Evolutionary conservation across 2,329 filamentous ascomycete genomes (phyloP).

Genomic region (Dothistroma pini): DNA sequence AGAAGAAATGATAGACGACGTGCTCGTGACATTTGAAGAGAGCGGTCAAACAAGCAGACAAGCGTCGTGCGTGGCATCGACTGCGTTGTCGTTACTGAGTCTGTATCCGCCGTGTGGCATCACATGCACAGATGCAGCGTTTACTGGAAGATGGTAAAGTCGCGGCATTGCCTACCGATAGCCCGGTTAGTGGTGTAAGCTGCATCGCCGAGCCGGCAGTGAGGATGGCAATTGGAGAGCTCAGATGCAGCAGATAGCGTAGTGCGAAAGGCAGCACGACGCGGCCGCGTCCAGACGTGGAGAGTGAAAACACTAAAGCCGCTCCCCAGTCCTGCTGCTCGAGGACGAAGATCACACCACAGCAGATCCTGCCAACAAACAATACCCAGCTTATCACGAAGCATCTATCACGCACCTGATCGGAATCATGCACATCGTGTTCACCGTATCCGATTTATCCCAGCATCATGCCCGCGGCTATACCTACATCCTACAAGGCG

Average conservation of each 20-base stretch:
- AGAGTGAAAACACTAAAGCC: not conserved
- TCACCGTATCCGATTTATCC: no score
- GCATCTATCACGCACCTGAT: no score
- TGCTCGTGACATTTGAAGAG: not conserved
- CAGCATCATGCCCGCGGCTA: no score
- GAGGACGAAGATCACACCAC: no score
- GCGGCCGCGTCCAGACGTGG: not conserved
- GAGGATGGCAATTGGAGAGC: not conserved
- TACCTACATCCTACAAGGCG: no score
- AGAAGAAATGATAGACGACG: constrained; percentile 25
- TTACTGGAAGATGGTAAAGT: not conserved
- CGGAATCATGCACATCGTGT: no score
- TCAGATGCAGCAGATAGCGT: not conserved
- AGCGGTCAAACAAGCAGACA: not conserved
- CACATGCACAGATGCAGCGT: not conserved
- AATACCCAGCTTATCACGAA: no score
- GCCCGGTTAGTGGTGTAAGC: not conserved
- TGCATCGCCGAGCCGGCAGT: not conserved
- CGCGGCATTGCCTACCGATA: not conserved
- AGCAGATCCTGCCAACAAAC: no score
- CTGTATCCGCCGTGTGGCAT: not conserved
- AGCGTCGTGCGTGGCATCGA: not conserved
- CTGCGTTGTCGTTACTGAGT: not conserved
- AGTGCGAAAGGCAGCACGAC: not conserved
- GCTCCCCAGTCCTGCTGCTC: no score